These are phyloP conservation scores for Cryptomeria japonica DNA, from an alignment of 75 land plant species.

Conservation along the genomic window DNA sequence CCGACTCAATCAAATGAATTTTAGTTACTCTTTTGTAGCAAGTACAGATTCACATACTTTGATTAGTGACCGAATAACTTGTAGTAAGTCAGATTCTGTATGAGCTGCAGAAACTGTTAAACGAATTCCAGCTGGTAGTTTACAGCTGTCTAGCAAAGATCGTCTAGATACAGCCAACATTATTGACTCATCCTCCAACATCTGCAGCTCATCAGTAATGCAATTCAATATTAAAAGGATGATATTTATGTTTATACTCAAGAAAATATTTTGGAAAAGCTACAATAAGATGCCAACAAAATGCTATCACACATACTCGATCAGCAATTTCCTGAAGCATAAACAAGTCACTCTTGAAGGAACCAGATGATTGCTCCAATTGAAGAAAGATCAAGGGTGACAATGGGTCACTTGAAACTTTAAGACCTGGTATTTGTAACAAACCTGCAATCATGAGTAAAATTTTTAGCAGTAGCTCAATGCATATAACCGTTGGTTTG, in stretches of 20 bases:
- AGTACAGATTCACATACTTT: slow-evolving; percentile 39
- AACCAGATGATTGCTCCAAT: slow-evolving; percentile 61
- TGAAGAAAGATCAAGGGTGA: slow-evolving; percentile 77
- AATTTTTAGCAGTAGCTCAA: neutral
- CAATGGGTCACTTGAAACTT: slow-evolving; percentile 54
- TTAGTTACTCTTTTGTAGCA: neutral
- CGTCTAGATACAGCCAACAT: slow-evolving; percentile 60
- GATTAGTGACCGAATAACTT: slow-evolving; percentile 44
- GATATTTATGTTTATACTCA: neutral
- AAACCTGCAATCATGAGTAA: slow-evolving; percentile 50
- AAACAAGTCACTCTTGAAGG: slow-evolving; percentile 43
- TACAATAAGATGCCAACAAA: neutral
- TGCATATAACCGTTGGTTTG: neutral
- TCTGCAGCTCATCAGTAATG: slow-evolving; percentile 36
- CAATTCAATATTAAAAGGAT: neutral
- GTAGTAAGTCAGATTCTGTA: slow-evolving; percentile 55
- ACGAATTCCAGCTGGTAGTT: slow-evolving; percentile 60
- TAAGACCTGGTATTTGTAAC: slow-evolving; percentile 54
- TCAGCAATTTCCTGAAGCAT: slow-evolving; percentile 67
- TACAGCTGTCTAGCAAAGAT: slow-evolving; percentile 70
- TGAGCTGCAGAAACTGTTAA: slow-evolving; percentile 75
- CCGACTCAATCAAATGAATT: neutral
- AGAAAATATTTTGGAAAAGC: neutral
- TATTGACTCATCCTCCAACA: slow-evolving; percentile 60
- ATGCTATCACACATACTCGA: slow-evolving; percentile 34